A percentile compares a stretch with the other conserved stretches of the same genome.
Conservation (phyloP, 208 protist species). For the Giardia duodenalis region DNA sequence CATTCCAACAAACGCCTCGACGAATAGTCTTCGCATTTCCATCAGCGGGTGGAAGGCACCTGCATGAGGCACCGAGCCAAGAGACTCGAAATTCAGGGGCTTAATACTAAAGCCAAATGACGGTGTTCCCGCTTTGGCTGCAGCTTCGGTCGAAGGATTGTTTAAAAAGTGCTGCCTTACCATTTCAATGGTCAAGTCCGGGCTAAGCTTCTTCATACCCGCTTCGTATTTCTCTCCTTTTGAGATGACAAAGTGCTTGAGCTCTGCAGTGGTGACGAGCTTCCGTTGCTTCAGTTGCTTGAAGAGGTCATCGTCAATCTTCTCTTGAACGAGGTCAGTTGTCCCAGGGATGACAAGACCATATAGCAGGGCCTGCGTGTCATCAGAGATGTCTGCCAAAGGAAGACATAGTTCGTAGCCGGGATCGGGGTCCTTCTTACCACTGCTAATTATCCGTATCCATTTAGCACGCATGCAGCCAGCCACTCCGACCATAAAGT, state of each 20-base stretch:
- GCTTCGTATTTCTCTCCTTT: background rate
- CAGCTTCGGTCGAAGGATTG: no score
- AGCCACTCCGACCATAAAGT: background rate
- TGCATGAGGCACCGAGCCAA: background rate
- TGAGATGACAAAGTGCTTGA: background rate
- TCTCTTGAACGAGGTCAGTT: background rate
- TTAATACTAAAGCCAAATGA: background rate
- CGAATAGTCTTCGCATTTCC: slow-evolving; percentile 89
- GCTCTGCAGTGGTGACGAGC: background rate
- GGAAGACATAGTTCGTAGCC: background rate
- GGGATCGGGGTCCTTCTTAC: background rate
- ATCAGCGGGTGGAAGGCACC: slow-evolving; percentile 69
- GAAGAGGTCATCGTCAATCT: background rate
- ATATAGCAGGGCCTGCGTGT: background rate
- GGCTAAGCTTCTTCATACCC: background rate
- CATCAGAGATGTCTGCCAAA: background rate
- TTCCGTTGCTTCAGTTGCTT: slow-evolving; percentile 1
- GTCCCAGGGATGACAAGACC: background rate
- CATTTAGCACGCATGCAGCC: background rate
- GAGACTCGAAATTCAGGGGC: slow-evolving; percentile 20
- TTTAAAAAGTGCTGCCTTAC: background rate
- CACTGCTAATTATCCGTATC: background rate
- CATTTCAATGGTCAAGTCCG: slow-evolving; percentile 12
- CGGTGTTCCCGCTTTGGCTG: background rate
- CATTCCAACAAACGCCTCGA: slow-evolving; percentile 95